phyloP scores from a whole-genome alignment of 257 asterid species.

The Pogostemon cablin region DNA sequence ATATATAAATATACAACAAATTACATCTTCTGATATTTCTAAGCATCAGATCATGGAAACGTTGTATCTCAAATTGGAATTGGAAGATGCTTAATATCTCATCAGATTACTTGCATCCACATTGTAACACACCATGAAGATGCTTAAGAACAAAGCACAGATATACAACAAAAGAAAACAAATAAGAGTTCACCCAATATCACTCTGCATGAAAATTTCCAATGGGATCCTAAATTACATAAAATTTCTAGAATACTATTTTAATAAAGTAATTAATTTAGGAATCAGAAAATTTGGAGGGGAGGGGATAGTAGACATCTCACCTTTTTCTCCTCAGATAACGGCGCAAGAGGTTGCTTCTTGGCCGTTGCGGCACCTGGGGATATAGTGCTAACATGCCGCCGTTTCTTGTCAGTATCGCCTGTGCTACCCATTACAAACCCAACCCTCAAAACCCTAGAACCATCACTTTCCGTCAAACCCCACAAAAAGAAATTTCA shows the following conservation, averaged over 20 bases:
- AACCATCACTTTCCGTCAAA: constrained; percentile 37
- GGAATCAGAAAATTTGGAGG: neutral
- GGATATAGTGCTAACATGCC: constrained; percentile 71
- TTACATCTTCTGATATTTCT: constrained; percentile 6
- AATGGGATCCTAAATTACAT: neutral
- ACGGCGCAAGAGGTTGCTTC: constrained; percentile 58
- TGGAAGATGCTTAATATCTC: neutral
- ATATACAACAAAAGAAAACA: neutral
- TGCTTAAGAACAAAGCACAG: neutral
- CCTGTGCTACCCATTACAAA: constrained; percentile 79
- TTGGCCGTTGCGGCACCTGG: constrained; percentile 63
- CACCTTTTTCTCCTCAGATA: constrained; percentile 89
- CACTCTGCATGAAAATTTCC: constrained; percentile 18
- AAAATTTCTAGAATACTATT: constrained; percentile 6
- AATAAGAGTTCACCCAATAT: constrained; percentile 19
- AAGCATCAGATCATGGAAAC: constrained; percentile 25
- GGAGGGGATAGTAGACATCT: neutral
- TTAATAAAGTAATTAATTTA: neutral
- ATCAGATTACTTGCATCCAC: constrained; percentile 2
- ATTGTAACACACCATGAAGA: neutral
- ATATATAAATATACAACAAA: constrained; percentile 13
- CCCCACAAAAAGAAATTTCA: constrained; percentile 13
- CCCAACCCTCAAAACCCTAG: constrained; percentile 57
- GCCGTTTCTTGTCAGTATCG: constrained; percentile 78
- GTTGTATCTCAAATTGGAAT: neutral